A percentile compares a stretch with the other conserved stretches of the same genome.
Evolutionary conservation across 1,284 basidiomycete genomes (phyloP).

Genomic region (Ceraceosorus bombacis): DNA sequence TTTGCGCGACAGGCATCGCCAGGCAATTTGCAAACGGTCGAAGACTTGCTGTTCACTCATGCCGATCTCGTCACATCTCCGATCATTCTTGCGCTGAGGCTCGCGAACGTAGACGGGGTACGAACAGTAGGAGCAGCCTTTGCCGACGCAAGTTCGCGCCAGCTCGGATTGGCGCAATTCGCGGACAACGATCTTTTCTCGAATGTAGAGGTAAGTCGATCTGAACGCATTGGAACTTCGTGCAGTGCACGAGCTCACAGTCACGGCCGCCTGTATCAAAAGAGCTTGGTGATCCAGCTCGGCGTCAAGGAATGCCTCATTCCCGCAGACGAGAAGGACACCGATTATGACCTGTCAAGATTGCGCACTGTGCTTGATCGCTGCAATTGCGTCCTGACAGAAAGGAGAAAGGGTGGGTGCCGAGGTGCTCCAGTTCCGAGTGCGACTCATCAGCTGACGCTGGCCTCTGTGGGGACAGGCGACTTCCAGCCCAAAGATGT

Average conservation of each 20-base stretch:
- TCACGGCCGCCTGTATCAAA: neutral
- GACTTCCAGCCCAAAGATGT: conserved; percentile 77
- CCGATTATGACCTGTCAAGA: conserved; percentile 66
- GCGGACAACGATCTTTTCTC: conserved; percentile 92
- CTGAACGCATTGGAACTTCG: conserved; percentile 1
- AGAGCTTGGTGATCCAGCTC: conserved; percentile 91
- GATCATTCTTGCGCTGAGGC: conserved; percentile 80
- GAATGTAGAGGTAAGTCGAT: conserved; percentile 73
- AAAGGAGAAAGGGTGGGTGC: conserved; percentile 66
- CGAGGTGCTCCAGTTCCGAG: neutral
- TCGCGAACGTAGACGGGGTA: conserved; percentile 58
- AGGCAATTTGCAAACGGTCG: conserved; percentile 85
- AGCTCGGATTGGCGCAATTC: conserved; percentile 69
- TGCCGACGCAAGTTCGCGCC: conserved; percentile 55
- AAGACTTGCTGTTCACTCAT: conserved; percentile 82
- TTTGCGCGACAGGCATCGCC: conserved; percentile 62
- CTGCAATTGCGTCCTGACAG: conserved; percentile 82
- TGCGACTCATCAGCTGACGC: neutral
- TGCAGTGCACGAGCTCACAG: neutral
- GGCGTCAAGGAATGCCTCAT: conserved; percentile 84
- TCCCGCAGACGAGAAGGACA: conserved; percentile 54
- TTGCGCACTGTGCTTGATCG: conserved; percentile 59
- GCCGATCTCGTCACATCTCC: conserved; percentile 77
- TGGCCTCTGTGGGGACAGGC: conserved; percentile 3
- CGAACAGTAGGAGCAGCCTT: conserved; percentile 56